Base-by-base conservation (phyloP, 768 basidiomycete genomes). In the Serendipita sp. region DNA sequence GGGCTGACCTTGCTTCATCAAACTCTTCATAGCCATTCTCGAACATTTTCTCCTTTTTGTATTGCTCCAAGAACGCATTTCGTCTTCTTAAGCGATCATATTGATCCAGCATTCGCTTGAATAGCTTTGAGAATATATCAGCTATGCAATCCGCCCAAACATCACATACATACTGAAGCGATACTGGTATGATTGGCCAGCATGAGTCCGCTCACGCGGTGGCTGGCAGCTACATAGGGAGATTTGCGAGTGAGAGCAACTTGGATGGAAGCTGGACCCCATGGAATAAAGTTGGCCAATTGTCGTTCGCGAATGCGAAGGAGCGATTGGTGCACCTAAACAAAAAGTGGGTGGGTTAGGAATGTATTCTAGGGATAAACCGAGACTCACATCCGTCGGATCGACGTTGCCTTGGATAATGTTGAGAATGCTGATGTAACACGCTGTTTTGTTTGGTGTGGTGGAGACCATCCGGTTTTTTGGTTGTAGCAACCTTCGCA, bases 161-260 rank as follows among this genome's bases (percentile, higher is more conserved):
- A 22, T 28, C 41, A 26, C 2, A 56, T 7, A 79, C 87, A 42
- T 67, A 94, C 90, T 34, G 92, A 93, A 28, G 91, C 91, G 64
- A 99, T 92, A 68, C 92, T 93, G n/a, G 96, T 99, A 72, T 99
- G 96, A 69, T 99, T 99, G 9, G 94, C 96, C 58, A 99, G 81
- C 96, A 99, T 98, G 60, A 99, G 78, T 0, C 95, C 95, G 71
- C 94, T 97, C 62, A 98, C 94, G 13, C 94, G 86, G 72, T 99
- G 93, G 68, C 86, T 88, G 42, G 88, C 84, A 3, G 83, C 78
- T 61, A 96, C 76, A 69, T 95, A 95, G 3, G 92, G 93, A 16
- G 90, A 93, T 68, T 82, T 85, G 63, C 90, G 84, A 1, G 94
- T 96, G 64, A 97, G 75, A 3, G 96, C 95, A 4, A 99, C 95